Percentiles rank a stretch among this genome's conserved stretches.
phyloP scores from a whole-genome alignment of 192 early-diverging fungal genomes.

The Backusella westeae region DNA sequence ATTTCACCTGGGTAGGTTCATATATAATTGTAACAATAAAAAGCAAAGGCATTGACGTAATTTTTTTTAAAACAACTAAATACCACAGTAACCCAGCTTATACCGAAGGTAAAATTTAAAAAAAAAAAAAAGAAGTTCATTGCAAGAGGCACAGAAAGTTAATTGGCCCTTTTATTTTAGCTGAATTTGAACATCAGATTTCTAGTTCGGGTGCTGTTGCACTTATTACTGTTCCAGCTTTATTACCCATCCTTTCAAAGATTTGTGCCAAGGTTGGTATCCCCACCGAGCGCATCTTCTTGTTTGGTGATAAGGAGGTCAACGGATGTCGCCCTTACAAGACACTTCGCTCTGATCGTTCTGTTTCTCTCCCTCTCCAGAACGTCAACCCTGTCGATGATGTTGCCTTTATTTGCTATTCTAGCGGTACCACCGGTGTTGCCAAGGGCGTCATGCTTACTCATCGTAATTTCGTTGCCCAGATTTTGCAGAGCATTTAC shows the following conservation, averaged over 20 bases:
- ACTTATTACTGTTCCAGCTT: constrained; percentile 55
- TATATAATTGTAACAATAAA: neutral
- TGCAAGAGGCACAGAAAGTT: neutral
- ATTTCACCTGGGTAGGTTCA: constrained; percentile 55
- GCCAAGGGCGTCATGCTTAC: constrained; percentile 86
- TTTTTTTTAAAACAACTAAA: neutral
- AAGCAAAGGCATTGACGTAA: neutral
- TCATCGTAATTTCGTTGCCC: constrained; percentile 71
- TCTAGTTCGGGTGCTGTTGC: constrained; percentile 61
- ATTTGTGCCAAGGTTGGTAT: constrained; percentile 32
- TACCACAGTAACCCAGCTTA: constrained; percentile 16
- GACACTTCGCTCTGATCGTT: constrained; percentile 15
- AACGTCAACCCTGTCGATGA: constrained; percentile 8
- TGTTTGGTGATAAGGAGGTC: constrained; percentile 45
- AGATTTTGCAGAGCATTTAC: neutral
- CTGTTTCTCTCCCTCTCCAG: constrained; percentile 12
- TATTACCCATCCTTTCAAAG: constrained; percentile 35
- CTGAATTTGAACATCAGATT: constrained; percentile 66
- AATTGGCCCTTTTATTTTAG: constrained; percentile 10
- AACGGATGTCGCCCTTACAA: constrained; percentile 17
- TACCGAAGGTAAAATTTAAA: constrained; percentile 8
- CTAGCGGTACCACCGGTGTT: constrained; percentile 58
- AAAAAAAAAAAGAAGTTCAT: neutral
- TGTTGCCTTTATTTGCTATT: constrained; percentile 68
- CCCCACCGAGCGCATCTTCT: constrained; percentile 36